Evolutionary conservation across 441 rosid genomes (phyloP).

Genomic region (Pelargonium myrrhifolium): DNA sequence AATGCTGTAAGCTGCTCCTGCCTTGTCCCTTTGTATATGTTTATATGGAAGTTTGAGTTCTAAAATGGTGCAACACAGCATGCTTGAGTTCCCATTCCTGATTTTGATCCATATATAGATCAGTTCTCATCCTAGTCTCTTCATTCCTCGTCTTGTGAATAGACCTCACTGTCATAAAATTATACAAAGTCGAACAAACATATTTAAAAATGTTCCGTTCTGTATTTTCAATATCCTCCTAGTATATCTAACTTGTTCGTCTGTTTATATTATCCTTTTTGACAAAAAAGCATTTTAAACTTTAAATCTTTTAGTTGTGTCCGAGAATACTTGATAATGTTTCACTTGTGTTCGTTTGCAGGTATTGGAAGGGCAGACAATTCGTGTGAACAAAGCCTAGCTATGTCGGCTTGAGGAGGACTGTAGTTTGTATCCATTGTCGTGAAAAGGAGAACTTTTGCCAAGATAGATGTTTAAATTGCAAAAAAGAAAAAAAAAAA

Average conservation of each 20-base stretch:
- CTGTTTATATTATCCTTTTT: too few relatives aligned
- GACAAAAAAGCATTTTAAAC: too few relatives aligned
- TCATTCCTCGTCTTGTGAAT: not conserved
- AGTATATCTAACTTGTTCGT: too few relatives aligned
- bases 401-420: not conserved
- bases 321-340: not conserved
- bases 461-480: not conserved
- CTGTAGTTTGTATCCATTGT: not conserved
- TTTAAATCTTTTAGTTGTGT: not conserved
- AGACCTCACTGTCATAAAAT: too few relatives aligned
- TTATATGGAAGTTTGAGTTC: not conserved
- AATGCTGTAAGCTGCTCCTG: conserved; percentile 50
- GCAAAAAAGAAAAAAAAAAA: too few relatives aligned
- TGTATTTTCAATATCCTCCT: too few relatives aligned
- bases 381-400: conserved; percentile 86
- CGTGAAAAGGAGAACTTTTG: not conserved
- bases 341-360: conserved; percentile 26
- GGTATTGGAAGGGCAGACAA: conserved; percentile 71
- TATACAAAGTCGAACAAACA: too few relatives aligned
- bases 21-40: not conserved
- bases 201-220: too few relatives aligned
- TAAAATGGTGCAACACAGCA: not conserved
- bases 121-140: too few relatives aligned
- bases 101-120: not conserved
- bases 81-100: not conserved